Evolutionary conservation across 352 stramenopile species (phyloP).

Genomic region (Globisporangium spiculum): DNA sequence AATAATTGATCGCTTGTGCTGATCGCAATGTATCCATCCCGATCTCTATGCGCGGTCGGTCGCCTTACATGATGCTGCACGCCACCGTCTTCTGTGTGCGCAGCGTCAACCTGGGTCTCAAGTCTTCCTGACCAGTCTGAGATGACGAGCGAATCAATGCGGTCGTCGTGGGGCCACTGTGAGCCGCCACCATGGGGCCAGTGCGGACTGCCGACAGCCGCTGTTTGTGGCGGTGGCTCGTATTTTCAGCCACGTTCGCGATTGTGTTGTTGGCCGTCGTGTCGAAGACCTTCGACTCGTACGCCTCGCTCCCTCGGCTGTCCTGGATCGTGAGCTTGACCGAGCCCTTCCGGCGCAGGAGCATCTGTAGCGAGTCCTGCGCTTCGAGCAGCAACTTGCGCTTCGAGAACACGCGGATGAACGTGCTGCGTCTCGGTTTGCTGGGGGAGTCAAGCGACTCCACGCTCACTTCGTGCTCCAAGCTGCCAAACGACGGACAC

Average conservation of each 20-base stretch:
- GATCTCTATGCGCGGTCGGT: not conserved
- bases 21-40: not conserved
- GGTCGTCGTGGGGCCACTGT: not conserved
- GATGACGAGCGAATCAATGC: slow-evolving; percentile 8
- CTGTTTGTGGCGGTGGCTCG: not conserved
- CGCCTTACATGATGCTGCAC: slow-evolving; percentile 28
- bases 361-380: slow-evolving; percentile 36
- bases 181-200: not conserved
- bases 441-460: not conserved
- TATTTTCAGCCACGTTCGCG: slow-evolving; percentile 1
- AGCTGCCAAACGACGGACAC: not conserved
- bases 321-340: slow-evolving; percentile 1
- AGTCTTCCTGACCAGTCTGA: not conserved
- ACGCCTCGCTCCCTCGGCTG: not conserved
- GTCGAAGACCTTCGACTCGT: slow-evolving; percentile 2
- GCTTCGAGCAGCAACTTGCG: slow-evolving; percentile 28
- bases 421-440: not conserved
- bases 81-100: slow-evolving; percentile 20
- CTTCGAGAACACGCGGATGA: slow-evolving; percentile 18
- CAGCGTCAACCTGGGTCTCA: not conserved
- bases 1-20: not conserved
- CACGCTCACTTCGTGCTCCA: not conserved
- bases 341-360: slow-evolving; percentile 25
- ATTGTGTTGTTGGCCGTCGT: not conserved
- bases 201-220: not conserved